Percentiles rank a stretch among this genome's conserved stretches.
phyloP scores from a whole-genome alignment of 2,329 filamentous ascomycete genomes.

The Pseudogymnoascus sp. region DNA sequence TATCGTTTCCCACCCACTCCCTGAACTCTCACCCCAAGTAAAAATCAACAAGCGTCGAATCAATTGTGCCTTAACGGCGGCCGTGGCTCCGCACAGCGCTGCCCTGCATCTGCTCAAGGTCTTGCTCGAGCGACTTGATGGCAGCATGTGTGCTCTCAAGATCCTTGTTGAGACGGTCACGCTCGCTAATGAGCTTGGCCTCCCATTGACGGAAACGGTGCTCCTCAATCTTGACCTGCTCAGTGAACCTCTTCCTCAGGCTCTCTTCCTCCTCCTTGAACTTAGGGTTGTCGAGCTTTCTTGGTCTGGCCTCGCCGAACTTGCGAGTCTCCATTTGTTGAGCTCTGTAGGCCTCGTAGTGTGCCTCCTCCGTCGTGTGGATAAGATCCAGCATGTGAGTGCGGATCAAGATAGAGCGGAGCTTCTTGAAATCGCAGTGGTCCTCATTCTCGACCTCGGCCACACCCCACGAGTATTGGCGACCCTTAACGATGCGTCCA shows the following conservation, averaged over 20 bases:
- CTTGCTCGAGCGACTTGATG: constrained; percentile 84
- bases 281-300: constrained; percentile 99
- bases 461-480: constrained; percentile 98
- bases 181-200: constrained; percentile 98
- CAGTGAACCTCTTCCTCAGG: constrained; percentile 96
- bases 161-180: constrained; percentile 99
- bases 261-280: constrained; percentile 99
- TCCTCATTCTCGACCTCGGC: constrained; percentile 99
- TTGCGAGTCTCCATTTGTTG: constrained; percentile 99
- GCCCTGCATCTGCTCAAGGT: constrained; percentile 90
- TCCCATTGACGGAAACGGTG: constrained; percentile 99
- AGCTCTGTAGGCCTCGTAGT: constrained; percentile 98
- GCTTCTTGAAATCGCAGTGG: constrained; percentile 99
- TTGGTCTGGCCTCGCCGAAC: constrained; percentile 92
- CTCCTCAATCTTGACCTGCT: constrained; percentile 99
- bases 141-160: constrained; percentile 93
- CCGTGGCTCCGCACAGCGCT: constrained; percentile 84
- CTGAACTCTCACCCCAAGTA: constrained; percentile 11
- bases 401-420: constrained; percentile 95
- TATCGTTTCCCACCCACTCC: constrained; percentile 12
- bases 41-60: constrained; percentile 9
- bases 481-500: constrained; percentile 94
- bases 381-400: constrained; percentile 99
- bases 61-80: constrained; percentile 57
- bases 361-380: constrained; percentile 97